These are phyloP conservation scores for Pseudogymnoascus sp. DNA, from an alignment of 2,329 filamentous ascomycete species.

Conservation along the genomic window DNA sequence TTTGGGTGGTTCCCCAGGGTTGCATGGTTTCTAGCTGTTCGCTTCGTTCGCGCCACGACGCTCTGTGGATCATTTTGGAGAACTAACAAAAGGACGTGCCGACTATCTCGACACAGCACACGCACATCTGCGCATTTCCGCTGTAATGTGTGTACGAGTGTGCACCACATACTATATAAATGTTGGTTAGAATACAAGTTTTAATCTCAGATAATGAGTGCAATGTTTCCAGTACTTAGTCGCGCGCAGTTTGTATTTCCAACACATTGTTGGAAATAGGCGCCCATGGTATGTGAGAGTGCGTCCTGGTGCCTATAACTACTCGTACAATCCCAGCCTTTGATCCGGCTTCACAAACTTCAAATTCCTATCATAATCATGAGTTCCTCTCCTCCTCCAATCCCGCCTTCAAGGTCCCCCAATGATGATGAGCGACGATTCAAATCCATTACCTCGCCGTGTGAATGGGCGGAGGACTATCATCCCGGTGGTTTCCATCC, in stretches of 20 bases:
- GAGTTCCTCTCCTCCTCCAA: not conserved
- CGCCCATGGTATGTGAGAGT: not conserved
- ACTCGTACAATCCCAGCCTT: not conserved
- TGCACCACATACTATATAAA: not conserved
- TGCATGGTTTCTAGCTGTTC: slow-evolving; percentile 2
- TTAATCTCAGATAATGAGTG: not conserved
- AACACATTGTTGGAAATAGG: not conserved
- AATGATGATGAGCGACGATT: not conserved
- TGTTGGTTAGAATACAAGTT: not conserved
- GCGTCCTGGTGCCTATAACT: not conserved
- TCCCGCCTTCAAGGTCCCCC: not conserved
- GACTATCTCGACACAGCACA: not conserved
- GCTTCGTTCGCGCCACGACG: not conserved
- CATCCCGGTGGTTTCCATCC: slow-evolving; percentile 36
- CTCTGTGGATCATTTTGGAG: not conserved
- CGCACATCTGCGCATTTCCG: not conserved
- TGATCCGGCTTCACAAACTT: not conserved
- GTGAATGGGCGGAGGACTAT: slow-evolving; percentile 16
- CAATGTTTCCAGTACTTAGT: not conserved
- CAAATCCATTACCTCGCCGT: not conserved
- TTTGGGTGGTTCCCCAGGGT: slow-evolving; percentile 8
- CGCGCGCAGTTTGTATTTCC: not conserved
- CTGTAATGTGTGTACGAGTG: not conserved
- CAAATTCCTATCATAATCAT: not conserved
- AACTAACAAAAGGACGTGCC: not conserved